phyloP scores from a whole-genome alignment of 768 basidiomycete species.

The Scleroderma citrinum region DNA sequence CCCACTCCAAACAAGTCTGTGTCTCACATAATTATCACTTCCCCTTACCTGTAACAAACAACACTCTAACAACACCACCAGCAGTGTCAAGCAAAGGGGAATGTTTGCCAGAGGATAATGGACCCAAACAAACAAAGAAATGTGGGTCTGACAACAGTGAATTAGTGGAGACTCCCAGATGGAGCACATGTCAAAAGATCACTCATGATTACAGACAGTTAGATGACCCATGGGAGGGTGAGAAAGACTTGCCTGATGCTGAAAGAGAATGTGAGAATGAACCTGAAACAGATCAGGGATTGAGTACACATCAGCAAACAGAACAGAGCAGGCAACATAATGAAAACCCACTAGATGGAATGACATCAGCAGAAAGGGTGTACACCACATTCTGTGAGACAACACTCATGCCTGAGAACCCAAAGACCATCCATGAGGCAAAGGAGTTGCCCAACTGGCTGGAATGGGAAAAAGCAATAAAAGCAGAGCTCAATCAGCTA shows the following conservation, averaged over 20 bases:
- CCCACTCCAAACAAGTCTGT: background rate
- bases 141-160: too few species aligned
- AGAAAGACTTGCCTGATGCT: too few species aligned
- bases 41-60: background rate
- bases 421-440: background rate
- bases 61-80: background rate
- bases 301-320: background rate
- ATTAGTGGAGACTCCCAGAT: too few species aligned
- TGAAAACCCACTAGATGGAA: background rate
- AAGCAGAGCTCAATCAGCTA: background rate
- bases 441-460: background rate
- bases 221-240: background rate
- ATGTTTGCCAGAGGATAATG: too few species aligned
- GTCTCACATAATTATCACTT: background rate
- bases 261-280: too few species aligned
- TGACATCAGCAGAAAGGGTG: background rate
- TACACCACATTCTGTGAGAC: background rate
- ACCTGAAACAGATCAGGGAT: background rate
- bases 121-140: too few species aligned
- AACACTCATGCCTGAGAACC: background rate
- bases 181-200: too few species aligned
- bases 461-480: constrained; percentile 3
- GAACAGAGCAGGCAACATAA: too few species aligned
- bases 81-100: too few species aligned
- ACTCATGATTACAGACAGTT: too few species aligned